Conservation (phyloP, 805 yeast genomes). For the Alloascoidea hylecoeti region DNA sequence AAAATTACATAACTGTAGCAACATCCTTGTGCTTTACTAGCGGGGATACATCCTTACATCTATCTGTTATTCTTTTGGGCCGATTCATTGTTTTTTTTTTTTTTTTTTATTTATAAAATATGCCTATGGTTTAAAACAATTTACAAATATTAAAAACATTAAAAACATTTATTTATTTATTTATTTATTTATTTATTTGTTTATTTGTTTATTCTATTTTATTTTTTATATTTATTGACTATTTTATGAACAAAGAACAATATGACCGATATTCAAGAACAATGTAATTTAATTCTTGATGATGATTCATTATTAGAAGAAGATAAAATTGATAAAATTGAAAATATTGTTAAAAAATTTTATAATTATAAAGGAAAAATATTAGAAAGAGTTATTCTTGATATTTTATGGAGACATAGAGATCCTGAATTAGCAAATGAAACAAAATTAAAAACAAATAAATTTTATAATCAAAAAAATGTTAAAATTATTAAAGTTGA, state of each 20-base stretch:
- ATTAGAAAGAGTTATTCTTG: slow-evolving; percentile 22
- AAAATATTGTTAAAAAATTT: slow-evolving; percentile 16
- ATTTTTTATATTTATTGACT: too few species aligned
- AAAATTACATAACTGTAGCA: too few species aligned
- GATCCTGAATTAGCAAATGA: slow-evolving; percentile 12
- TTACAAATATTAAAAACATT: too few species aligned
- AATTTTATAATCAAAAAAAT: too few species aligned
- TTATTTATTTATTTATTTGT: too few species aligned
- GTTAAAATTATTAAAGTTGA: slow-evolving; percentile 12
- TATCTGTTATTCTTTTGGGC: too few species aligned
- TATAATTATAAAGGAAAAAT: slow-evolving; percentile 11
- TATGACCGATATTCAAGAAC: slow-evolving; percentile 9
- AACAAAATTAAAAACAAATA: slow-evolving; percentile 8
- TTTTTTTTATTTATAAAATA: neutral
- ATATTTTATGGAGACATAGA: slow-evolving; percentile 25
- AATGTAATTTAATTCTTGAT: slow-evolving; percentile 19
- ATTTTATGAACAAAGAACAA: too few species aligned
- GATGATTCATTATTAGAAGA: slow-evolving; percentile 20
- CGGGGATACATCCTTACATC: too few species aligned
- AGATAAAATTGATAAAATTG: slow-evolving; percentile 23
- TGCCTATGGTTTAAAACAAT: slow-evolving; percentile 1
- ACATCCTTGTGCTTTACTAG: too few species aligned
- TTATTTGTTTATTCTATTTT: too few species aligned
- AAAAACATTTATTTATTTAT: too few species aligned
- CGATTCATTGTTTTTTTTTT: neutral